Percentiles rank a stretch among this genome's conserved stretches.
Conservation (phyloP, 768 basidiomycete genomes). For the Phallus indusiatus region DNA sequence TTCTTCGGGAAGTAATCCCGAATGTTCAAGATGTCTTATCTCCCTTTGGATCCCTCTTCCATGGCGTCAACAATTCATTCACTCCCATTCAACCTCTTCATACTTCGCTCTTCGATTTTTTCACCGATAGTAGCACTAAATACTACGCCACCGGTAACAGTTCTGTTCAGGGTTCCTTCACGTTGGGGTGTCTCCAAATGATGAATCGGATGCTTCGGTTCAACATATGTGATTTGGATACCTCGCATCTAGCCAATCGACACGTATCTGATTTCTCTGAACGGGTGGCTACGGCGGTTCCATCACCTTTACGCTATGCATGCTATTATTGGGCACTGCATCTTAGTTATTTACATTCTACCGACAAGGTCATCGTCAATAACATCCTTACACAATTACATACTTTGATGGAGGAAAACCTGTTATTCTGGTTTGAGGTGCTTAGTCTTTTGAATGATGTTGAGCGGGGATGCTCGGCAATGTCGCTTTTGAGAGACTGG, state of each 20-base stretch:
- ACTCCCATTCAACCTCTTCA: slow-evolving; percentile 16
- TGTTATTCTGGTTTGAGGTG: slow-evolving; percentile 32
- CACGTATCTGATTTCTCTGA: not conserved
- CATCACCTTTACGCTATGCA: not conserved
- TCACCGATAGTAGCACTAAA: slow-evolving; percentile 10
- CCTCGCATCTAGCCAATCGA: not conserved
- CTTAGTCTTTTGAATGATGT: slow-evolving; percentile 20
- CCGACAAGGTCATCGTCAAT: too few relatives aligned
- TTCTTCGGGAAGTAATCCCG: slow-evolving; percentile 12
- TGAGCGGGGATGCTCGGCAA: slow-evolving; percentile 11
- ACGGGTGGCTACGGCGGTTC: not conserved
- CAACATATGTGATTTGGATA: not conserved
- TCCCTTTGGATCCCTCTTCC: slow-evolving; percentile 14
- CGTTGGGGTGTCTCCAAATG: slow-evolving; percentile 8
- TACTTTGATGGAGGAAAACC: slow-evolving; percentile 14
- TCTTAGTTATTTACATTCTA: not conserved
- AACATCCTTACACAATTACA: too few relatives aligned
- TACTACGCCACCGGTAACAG: slow-evolving; percentile 13
- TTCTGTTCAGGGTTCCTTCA: slow-evolving; percentile 16
- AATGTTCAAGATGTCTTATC: not conserved
- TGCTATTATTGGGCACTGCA: not conserved
- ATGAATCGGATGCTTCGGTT: not conserved
- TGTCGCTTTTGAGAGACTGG: slow-evolving; percentile 1
- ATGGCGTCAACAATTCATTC: slow-evolving; percentile 12
- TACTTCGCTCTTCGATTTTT: slow-evolving; percentile 22